A percentile compares a stretch with the other conserved stretches of the same genome.
phyloP scores from a whole-genome alignment of 129 eudicot species.

The Tagetes erecta region DNA sequence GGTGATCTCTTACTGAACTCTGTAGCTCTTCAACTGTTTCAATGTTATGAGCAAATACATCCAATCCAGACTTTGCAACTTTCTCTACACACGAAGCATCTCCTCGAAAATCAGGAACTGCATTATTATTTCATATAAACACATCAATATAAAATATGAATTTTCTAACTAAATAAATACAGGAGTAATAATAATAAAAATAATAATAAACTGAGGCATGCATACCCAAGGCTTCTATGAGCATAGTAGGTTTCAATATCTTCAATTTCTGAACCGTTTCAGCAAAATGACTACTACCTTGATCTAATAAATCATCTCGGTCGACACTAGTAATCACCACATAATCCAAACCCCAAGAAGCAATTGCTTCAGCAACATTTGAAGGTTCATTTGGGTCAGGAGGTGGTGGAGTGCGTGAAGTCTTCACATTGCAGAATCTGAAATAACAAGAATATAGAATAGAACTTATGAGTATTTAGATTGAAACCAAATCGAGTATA shows the following conservation, averaged over 20 bases:
- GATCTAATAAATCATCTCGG: slow-evolving; percentile 93
- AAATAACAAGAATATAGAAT: background rate
- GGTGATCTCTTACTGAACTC: slow-evolving; percentile 81
- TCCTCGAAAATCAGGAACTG: slow-evolving; percentile 99
- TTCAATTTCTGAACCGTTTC: slow-evolving; percentile 93
- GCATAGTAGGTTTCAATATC: slow-evolving; percentile 73
- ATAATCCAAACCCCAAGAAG: slow-evolving; percentile 97
- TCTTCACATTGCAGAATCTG: slow-evolving; percentile 98
- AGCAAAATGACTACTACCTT: slow-evolving; percentile 97
- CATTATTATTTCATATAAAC: slow-evolving; percentile 12
- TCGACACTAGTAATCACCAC: slow-evolving; percentile 98
- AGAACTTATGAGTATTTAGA: background rate
- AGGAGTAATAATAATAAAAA: background rate
- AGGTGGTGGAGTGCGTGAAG: slow-evolving; percentile 94
- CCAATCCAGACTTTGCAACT: slow-evolving; percentile 91
- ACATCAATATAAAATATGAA: slow-evolving; percentile 1
- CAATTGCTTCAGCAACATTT: slow-evolving; percentile 97
- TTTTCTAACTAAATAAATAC: background rate
- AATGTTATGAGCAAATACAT: slow-evolving; percentile 92
- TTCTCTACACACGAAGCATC: slow-evolving; percentile 79
- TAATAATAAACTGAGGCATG: background rate
- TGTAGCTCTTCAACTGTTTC: slow-evolving; percentile 99
- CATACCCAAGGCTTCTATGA: slow-evolving; percentile 95
- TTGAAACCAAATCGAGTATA: background rate
- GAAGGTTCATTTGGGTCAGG: slow-evolving; percentile 97